These are phyloP conservation scores for Oryza officinalis DNA, from an alignment of 176 grass and related monocot genomes.

Conservation along the genomic window DNA sequence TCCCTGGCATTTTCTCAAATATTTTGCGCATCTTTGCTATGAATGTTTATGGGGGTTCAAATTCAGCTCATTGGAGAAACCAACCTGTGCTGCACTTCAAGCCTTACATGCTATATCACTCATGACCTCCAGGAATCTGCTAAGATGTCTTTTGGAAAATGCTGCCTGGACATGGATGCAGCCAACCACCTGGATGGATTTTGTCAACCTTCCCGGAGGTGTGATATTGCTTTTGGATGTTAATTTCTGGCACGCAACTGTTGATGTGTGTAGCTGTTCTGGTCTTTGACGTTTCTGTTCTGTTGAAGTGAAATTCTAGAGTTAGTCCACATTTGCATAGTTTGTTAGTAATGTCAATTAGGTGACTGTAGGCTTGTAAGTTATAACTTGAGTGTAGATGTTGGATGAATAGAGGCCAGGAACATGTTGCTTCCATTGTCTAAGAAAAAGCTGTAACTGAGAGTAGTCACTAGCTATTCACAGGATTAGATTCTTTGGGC, in stretches of 20 bases:
- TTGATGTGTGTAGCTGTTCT: constrained; percentile 12
- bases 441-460: not conserved
- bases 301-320: constrained; percentile 7
- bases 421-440: not conserved
- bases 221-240: constrained; percentile 12
- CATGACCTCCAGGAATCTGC: constrained; percentile 27
- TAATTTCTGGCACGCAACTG: not conserved
- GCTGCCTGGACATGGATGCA: not conserved
- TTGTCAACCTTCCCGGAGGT: not conserved
- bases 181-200: constrained; percentile 15
- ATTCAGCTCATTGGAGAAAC: not conserved
- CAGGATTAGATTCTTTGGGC: constrained; percentile 9
- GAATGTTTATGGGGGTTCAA: not conserved
- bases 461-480: not conserved
- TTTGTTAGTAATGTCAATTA: constrained; percentile 28
- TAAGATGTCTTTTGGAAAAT: not conserved
- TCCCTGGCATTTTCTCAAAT: constrained; percentile 25
- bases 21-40: not conserved
- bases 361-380: constrained; percentile 18
- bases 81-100: not conserved
- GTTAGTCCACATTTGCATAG: not conserved
- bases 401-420: not conserved
- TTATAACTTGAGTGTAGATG: not conserved
- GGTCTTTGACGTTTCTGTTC: constrained; percentile 18
- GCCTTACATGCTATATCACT: not conserved